These are phyloP conservation scores for Carallia pectinifolia DNA, from an alignment of 345 rosid species.

Conservation along the genomic window DNA sequence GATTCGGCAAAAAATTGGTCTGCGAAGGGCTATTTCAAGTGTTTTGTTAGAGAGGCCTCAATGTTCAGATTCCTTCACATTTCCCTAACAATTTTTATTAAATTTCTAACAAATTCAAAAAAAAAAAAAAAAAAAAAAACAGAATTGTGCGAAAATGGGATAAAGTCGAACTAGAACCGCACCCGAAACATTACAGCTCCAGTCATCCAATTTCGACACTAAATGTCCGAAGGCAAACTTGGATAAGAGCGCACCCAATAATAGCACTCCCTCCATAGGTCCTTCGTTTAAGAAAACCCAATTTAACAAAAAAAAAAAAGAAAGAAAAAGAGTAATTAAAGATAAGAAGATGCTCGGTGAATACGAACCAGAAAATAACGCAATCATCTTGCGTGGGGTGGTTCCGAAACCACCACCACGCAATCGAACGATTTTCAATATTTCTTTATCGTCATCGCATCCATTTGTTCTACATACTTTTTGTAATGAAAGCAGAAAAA, in stretches of 20 bases:
- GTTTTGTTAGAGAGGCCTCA: constrained; percentile 54
- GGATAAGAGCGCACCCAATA: constrained; percentile 55
- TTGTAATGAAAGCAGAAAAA: neutral
- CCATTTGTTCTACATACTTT: neutral
- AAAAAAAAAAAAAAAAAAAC: neutral
- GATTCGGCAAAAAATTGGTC: constrained; percentile 29
- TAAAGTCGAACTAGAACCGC: constrained; percentile 22
- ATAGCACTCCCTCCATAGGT: constrained; percentile 64
- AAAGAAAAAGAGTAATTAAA: neutral
- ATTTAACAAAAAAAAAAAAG: neutral
- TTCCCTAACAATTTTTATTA: no score
- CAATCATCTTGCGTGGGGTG: constrained; percentile 20
- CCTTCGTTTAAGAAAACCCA: constrained; percentile 21
- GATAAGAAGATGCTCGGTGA: constrained; percentile 35
- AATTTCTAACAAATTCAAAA: no score
- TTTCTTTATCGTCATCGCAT: constrained; percentile 32
- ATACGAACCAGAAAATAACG: constrained; percentile 35
- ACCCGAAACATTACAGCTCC: constrained; percentile 9
- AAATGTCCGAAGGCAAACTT: constrained; percentile 76
- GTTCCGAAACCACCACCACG: constrained; percentile 5
- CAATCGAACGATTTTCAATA: constrained; percentile 17
- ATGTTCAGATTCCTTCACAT: constrained; percentile 45
- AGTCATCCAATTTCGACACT: constrained; percentile 23
- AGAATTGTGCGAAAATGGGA: constrained; percentile 32
- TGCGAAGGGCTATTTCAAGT: constrained; percentile 39